Evolutionary conservation across 192 early-diverging fungal genomes (phyloP), one percentile per base, ranked within the genome.

Genomic region (Umbelopsis ramanniana): DNA sequence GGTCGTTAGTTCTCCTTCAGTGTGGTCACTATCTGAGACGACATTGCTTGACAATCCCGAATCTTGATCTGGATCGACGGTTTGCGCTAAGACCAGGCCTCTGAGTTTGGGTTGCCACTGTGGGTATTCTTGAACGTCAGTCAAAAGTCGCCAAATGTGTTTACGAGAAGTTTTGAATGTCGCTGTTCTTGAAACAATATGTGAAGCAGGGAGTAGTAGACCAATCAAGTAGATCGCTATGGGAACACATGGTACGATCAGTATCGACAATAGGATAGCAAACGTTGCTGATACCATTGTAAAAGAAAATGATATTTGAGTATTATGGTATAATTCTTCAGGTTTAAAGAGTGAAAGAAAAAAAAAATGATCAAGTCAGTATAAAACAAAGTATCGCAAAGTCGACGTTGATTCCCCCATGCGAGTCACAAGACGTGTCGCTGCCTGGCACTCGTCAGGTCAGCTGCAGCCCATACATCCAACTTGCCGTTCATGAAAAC

Each of bases 191-290:
- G 67, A 73, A 21, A 73, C 67, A 17, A 73, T 73, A 19, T 77
- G 76, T 26, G 68, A 66, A 8, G 52, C 76, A 45, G 76, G 76
- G 3, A 77, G 40, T 33, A 72, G 22, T 40, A 73, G 33, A 15
- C 76, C 76, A 52, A 72, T 72, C 21, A 72, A 47, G 45, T 73
- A 77, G 37, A 77, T 69, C 11, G 72, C 40, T 29, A 77, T 11
- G 38, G 76, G 76, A 26, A 77, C 47, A 19, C 67, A 72, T 46
- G 76, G 72, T 5, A 78, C 55, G 29, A 77, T 47, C 23, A 72
- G 15, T 37, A 72, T 37, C 57, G 57, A 22, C 57, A 63, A 63
- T 12, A 63, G 33, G 23, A 63, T 37, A 19, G 57, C 33, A 63
- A 63, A 63, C 15, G 57, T 22, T 14, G 57, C 33, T 63, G 57